Conservation (phyloP, 2,329 filamentous ascomycete genomes). For the Alternaria triticina region DNA sequence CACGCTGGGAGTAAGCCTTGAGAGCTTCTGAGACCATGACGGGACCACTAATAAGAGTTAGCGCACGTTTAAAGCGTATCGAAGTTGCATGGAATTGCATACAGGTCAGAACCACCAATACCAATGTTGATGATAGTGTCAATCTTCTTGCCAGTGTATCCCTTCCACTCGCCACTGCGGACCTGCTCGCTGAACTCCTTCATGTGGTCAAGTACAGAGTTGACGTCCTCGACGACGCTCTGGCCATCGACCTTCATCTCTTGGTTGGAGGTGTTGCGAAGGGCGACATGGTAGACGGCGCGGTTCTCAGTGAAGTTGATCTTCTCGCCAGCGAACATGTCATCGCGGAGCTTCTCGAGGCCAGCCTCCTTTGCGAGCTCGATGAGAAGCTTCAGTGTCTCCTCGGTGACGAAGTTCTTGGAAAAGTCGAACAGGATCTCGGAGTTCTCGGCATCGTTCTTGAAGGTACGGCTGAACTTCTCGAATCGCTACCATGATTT, state of each 20-base stretch:
- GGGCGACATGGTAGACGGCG: conserved; percentile 92
- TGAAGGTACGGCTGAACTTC: conserved; percentile 87
- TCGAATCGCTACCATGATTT: conserved; percentile 70
- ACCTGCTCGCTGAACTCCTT: conserved; percentile 97
- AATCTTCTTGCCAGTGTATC: conserved; percentile 95
- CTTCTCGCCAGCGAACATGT: conserved; percentile 96
- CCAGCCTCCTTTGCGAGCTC: conserved; percentile 91
- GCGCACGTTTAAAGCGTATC: conserved; percentile 2
- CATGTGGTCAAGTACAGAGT: conserved; percentile 93
- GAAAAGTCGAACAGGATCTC: conserved; percentile 98
- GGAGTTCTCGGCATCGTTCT: conserved; percentile 75
- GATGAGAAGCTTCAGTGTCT: conserved; percentile 84
- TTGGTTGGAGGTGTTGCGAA: conserved; percentile 88
- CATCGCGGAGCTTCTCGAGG: conserved; percentile 91
- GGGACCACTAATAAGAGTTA: conserved; percentile 68
- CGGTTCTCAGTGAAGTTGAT: conserved; percentile 99
- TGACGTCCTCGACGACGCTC: conserved; percentile 94
- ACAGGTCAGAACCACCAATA: conserved; percentile 98
- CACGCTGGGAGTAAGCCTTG: conserved; percentile 87
- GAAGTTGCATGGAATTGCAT: conserved; percentile 54
- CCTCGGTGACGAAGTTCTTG: conserved; percentile 97
- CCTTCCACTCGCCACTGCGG: conserved; percentile 94
- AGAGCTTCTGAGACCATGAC: conserved; percentile 99
- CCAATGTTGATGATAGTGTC: conserved; percentile 97
- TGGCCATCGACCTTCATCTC: conserved; percentile 83